Percentiles rank a stretch among this genome's conserved stretches.
These are phyloP conservation scores for Ophiostoma montium DNA, from an alignment of 2,329 filamentous ascomycete genomes.

Conservation along the genomic window DNA sequence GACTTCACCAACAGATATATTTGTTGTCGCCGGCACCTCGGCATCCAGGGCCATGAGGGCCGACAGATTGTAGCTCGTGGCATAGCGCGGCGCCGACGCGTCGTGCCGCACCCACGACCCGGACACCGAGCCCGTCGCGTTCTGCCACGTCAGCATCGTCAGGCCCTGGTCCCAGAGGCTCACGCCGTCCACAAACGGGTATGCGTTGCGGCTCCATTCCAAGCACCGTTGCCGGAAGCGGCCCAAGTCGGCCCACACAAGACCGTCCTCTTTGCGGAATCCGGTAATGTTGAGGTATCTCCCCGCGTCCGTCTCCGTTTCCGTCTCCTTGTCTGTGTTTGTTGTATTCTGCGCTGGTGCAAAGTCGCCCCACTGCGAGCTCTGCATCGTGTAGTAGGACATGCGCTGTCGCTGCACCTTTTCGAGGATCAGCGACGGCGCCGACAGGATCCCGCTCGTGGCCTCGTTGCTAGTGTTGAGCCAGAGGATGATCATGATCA, in stretches of 20 bases:
- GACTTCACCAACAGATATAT: not conserved
- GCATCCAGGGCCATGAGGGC: conserved; percentile 27
- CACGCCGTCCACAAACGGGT: conserved; percentile 15
- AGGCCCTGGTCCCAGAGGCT: conserved; percentile 20
- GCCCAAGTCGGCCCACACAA: conserved; percentile 62
- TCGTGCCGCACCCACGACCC: conserved; percentile 59
- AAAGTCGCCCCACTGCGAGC: conserved; percentile 47
- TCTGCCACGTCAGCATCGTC: conserved; percentile 49
- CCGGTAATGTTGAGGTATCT: conserved; percentile 61
- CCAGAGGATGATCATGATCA: conserved; percentile 31
- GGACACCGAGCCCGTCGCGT: conserved; percentile 61
- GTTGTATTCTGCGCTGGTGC: conserved; percentile 22
- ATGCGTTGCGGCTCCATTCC: conserved; percentile 42
- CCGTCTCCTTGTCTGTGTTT: conserved; percentile 13
- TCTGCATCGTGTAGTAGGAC: conserved; percentile 39
- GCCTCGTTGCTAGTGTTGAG: conserved; percentile 28
- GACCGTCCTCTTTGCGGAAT: conserved; percentile 57
- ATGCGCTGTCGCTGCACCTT: conserved; percentile 37
- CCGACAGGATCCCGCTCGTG: conserved; percentile 26
- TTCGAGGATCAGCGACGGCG: conserved; percentile 27
- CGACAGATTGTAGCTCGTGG: conserved; percentile 46
- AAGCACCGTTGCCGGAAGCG: conserved; percentile 51
- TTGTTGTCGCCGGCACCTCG: not conserved
- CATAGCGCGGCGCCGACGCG: conserved; percentile 30
- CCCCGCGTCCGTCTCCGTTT: conserved; percentile 10